These are phyloP conservation scores for Leccinum brunneo-olivaceum DNA, from an alignment of 1,284 basidiomycete genomes.

Conservation along the genomic window DNA sequence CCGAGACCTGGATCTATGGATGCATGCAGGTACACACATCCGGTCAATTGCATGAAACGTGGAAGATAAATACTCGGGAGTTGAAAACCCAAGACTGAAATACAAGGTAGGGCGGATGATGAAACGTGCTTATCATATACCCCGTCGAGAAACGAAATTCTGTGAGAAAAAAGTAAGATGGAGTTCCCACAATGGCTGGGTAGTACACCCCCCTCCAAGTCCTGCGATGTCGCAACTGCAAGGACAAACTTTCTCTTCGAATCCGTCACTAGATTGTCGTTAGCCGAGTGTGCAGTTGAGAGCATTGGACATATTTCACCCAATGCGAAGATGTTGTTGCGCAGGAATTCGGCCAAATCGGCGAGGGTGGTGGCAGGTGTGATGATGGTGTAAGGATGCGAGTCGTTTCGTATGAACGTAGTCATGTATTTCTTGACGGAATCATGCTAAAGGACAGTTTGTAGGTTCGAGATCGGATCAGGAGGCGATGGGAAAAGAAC, in stretches of 20 bases:
- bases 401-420: slow-evolving; percentile 66
- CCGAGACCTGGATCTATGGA: background rate
- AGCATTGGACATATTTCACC: slow-evolving; percentile 39
- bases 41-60: background rate
- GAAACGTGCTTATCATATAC: slow-evolving; percentile 24
- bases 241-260: slow-evolving; percentile 77
- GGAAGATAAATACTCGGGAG: background rate
- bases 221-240: slow-evolving; percentile 74
- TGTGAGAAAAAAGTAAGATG: slow-evolving; percentile 14
- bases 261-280: slow-evolving; percentile 63
- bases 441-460: slow-evolving; percentile 52
- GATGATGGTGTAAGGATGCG: slow-evolving; percentile 70
- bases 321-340: slow-evolving; percentile 68
- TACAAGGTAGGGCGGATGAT: slow-evolving; percentile 1
- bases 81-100: background rate
- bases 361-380: slow-evolving; percentile 73
- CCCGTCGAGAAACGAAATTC: slow-evolving; percentile 56
- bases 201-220: slow-evolving; percentile 55
- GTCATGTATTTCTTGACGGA: slow-evolving; percentile 65
- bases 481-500: slow-evolving; percentile 18
- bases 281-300: background rate
- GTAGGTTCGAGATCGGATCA: background rate
- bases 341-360: slow-evolving; percentile 72
- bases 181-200: background rate
- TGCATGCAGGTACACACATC: background rate